Percentiles rank a stretch among this genome's conserved stretches.
Evolutionary conservation across 257 asterid species (phyloP).

Genomic region (Fraxinus pennsylvanica): DNA sequence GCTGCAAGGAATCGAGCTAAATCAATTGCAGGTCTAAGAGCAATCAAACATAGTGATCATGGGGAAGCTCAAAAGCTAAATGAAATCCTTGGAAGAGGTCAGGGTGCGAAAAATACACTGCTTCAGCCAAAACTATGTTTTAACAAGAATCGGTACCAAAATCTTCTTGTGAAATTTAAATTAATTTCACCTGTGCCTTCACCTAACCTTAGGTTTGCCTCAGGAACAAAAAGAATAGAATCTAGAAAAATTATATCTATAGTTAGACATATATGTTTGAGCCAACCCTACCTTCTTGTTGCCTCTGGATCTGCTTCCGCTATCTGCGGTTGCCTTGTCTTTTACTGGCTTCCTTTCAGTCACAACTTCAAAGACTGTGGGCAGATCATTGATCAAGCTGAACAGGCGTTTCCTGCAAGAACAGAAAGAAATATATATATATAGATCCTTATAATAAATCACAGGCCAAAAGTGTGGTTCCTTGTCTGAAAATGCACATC

Average conservation of each 20-base stretch:
- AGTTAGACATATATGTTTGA: conserved; percentile 5
- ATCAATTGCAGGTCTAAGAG: conserved; percentile 1
- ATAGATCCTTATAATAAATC: conserved; percentile 1
- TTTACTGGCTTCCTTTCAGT: conserved; percentile 72
- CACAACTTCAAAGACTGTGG: conserved; percentile 82
- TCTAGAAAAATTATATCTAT: not conserved
- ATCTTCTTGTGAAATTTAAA: conserved; percentile 12
- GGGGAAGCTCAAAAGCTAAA: conserved; percentile 1
- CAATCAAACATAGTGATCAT: not conserved
- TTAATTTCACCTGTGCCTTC: not conserved
- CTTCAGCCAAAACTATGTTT: not conserved
- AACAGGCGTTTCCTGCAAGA: conserved; percentile 78
- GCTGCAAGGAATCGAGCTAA: conserved; percentile 33
- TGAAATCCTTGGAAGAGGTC: not conserved
- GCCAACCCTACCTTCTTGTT: conserved; percentile 59
- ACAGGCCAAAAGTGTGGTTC: not conserved
- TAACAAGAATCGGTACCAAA: conserved; percentile 2
- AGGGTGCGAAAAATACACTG: not conserved
- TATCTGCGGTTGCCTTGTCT: conserved; percentile 86
- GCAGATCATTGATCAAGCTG: conserved; percentile 79
- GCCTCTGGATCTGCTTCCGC: conserved; percentile 89
- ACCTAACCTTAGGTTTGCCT: not conserved
- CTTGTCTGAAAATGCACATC: not conserved
- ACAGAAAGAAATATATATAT: conserved; percentile 26
- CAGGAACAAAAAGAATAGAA: not conserved